These are phyloP conservation scores for Mycosarcoma maydis DNA, from an alignment of 1,284 basidiomycete species.

Conservation along the genomic window DNA sequence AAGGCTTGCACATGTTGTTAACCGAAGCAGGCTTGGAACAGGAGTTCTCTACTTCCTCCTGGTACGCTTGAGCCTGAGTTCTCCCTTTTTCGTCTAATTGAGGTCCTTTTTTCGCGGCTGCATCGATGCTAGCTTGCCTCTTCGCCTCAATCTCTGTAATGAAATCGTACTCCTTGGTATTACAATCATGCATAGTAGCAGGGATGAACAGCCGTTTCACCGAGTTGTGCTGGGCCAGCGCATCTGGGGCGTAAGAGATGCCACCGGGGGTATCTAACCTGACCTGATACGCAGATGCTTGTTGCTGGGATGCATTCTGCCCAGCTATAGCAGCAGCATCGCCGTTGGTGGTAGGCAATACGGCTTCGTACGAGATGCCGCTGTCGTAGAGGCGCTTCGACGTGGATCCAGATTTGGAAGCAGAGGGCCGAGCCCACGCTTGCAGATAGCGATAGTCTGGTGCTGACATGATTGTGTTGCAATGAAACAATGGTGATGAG, in stretches of 20 bases:
- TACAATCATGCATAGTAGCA: constrained; percentile 25
- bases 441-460: constrained; percentile 56
- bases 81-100: constrained; percentile 23
- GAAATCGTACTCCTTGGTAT: constrained; percentile 44
- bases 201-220: constrained; percentile 59
- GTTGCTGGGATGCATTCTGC: constrained; percentile 13
- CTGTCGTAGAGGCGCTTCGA: constrained; percentile 17
- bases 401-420: constrained; percentile 15
- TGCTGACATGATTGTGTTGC: constrained; percentile 33
- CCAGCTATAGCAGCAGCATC: constrained; percentile 15
- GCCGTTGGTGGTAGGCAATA: constrained; percentile 29
- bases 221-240: constrained; percentile 54
- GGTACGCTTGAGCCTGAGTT: constrained; percentile 39
- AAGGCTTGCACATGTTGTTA: constrained; percentile 5
- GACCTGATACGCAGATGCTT: constrained; percentile 43
- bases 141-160: constrained; percentile 40
- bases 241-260: constrained; percentile 61
- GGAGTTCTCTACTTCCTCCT: constrained; percentile 25
- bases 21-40: not conserved
- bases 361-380: constrained; percentile 28
- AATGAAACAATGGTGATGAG: constrained; percentile 4
- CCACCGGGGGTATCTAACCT: constrained; percentile 62
- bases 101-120: not conserved
- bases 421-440: constrained; percentile 44
- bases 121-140: not conserved